Percentiles rank a stretch among this genome's conserved stretches.
Evolutionary conservation across 1,284 basidiomycete species (phyloP).

Genomic region (Inonotus hispidus): DNA sequence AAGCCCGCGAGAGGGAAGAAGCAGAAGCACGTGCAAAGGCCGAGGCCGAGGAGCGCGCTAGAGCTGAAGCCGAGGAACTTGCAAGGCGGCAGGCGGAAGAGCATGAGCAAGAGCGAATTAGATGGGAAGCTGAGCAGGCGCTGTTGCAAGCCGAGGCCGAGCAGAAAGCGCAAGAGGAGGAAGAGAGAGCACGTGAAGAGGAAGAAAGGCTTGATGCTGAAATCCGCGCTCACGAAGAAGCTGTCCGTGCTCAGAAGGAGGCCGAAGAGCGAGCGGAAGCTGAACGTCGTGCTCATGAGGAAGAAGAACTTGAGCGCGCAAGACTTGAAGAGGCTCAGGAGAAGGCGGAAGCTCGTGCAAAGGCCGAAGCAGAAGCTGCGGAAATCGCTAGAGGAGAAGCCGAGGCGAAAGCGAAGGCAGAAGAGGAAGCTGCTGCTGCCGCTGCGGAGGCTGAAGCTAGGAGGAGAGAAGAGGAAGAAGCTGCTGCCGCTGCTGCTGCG

Average conservation of each 20-base stretch:
- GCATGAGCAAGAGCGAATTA: not conserved
- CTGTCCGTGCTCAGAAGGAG: not conserved
- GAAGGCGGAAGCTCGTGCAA: not conserved
- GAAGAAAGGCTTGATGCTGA: not conserved
- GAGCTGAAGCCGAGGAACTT: not conserved
- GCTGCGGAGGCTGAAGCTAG: not conserved
- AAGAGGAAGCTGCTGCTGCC: not conserved
- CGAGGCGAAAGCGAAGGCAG: not conserved
- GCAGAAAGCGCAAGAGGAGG: not conserved
- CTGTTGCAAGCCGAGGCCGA: no score
- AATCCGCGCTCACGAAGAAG: not conserved
- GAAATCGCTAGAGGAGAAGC: not conserved
- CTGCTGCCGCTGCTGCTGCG: not conserved
- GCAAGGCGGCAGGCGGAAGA: not conserved
- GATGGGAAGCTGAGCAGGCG: no score
- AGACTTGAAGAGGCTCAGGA: no score
- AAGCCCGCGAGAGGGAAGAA: not conserved
- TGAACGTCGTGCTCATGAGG: not conserved
- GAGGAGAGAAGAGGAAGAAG: not conserved
- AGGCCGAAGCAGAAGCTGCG: not conserved
- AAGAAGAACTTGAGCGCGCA: no score
- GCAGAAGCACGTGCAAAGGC: not conserved
- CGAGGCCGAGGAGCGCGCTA: not conserved
- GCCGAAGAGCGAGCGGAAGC: not conserved
- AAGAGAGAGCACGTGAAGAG: not conserved